Base-by-base conservation (phyloP, 2,329 filamentous ascomycete genomes). In the Didymella exigua region DNA sequence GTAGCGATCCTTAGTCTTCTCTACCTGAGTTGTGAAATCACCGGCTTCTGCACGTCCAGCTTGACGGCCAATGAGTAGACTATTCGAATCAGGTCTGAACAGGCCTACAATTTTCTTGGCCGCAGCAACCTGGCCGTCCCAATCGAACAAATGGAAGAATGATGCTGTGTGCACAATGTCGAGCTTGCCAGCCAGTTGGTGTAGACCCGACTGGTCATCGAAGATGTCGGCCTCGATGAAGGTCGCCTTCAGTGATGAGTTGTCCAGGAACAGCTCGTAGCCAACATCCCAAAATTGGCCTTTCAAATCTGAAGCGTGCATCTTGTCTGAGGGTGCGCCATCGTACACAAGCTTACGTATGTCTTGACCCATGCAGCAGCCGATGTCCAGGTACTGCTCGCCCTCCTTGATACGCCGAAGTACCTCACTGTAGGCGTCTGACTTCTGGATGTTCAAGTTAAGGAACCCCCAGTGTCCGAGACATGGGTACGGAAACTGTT, bases 171-270 rank as follows among this genome's bases (percentile, higher is more conserved):
- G 68, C 6, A 81, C 58, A 11, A 81, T 72, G 50, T 79, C 75
- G 2, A 78, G 63, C n/a, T 72, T 66, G 4, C 73, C 75, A 24
- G 75, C 63, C 24, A 80, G 56, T 33, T 73, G 49, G 13, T 67
- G 68, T 27, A 79, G 55, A 7, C 58, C 59, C 1, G 71, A 71
- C 11, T 68, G 54, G 6, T 60, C 27, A 30, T 72, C 65, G 29
- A 75, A 67, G 29, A 85, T 70, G 56, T 86, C 80, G 18, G 81
- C 83, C 3, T 78, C 67, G 33, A 86, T 75, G 61, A 86, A 85
- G 1, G 73, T 76, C 1, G 78, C 78, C 27, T 76, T 77, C 10
- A 86, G 67, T 19, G 56, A 76, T 3, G 72, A 60, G 38, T 65
- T 65, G 60, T 76, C 74, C 4, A 63, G 59, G 52, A 76, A 76